Base-by-base conservation (phyloP, 257 asterid genomes). In the Buddleja alternifolia region DNA sequence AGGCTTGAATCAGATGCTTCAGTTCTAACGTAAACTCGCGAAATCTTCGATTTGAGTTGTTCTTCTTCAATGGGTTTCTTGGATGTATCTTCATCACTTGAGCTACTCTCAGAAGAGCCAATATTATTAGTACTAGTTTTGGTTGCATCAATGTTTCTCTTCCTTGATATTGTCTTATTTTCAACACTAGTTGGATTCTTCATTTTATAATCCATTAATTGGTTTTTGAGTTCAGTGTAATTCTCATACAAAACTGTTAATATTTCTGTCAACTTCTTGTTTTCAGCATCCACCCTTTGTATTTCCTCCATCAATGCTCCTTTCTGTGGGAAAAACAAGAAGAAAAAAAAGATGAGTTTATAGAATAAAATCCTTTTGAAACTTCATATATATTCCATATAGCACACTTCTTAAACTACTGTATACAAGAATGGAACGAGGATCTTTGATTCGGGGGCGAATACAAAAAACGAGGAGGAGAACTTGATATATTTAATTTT, bases 1-100 rank as follows among this genome's bases (percentile, higher is more conserved):
- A 90, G 96, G 95, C 83, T 78, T 23, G 88, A 66, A 72, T 90
- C 95, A 23, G 97, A 86, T 29, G 95, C 78, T 67, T 81, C 89
- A 0, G 95, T 85, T 58, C 79, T 78, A 2, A 74, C 74, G 40
- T 59, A 85, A 76, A 80, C 77, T 60, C 75, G 75, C 50, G 88
- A 75, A 70, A 83, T 55, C 78, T 82, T 84, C 7, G 90, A 39
- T 77, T 92, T 88, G 58, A 79, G 46, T 46, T 75, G 84, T 45
- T 84, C 89, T 70, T 80, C 89, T 19, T 56, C 84, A 51, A 70
- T 74, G 0, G 77, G 75, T 67, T 84, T 87, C 85, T 89, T 90
- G 71, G 71, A 54, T 0, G 86, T 79, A 50, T 77, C 91, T 62
- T 86, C 95, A 54, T 85, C 97, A 48, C 90, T 88, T 4, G 94